Percentiles rank a stretch among this genome's conserved stretches.
Conservation (phyloP, 306 rosid genomes). For the Mucuna pruriens region DNA sequence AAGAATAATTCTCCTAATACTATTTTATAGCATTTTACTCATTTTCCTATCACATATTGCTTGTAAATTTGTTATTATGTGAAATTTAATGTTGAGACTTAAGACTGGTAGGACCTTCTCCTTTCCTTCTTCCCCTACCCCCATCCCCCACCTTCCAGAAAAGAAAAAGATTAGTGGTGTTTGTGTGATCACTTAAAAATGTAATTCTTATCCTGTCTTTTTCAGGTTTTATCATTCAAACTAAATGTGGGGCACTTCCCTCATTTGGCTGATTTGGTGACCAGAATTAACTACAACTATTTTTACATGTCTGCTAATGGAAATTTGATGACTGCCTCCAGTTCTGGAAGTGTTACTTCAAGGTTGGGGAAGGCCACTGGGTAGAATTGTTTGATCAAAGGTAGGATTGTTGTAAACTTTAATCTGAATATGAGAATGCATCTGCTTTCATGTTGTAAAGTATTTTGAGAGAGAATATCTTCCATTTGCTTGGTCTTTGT, state of each 20-base stretch:
- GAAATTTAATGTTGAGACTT: slow-evolving; percentile 6
- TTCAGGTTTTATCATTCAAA: slow-evolving; percentile 95
- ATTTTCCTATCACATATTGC: background rate
- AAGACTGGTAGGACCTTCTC: background rate
- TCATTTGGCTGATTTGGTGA: slow-evolving; percentile 94
- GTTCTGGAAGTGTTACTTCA: slow-evolving; percentile 60
- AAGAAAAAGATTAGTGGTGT: background rate
- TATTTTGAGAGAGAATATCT: background rate
- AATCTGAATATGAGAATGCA: slow-evolving; percentile 5
- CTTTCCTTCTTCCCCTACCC: background rate
- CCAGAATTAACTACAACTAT: slow-evolving; percentile 90
- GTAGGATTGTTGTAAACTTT: slow-evolving; percentile 23
- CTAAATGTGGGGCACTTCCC: slow-evolving; percentile 96
- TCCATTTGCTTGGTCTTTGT: slow-evolving; percentile 19
- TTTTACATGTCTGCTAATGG: slow-evolving; percentile 94
- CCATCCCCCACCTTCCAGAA: background rate
- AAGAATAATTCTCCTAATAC: background rate
- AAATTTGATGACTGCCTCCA: slow-evolving; percentile 73
- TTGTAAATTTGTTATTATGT: background rate
- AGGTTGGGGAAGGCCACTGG: slow-evolving; percentile 64
- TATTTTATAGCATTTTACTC: background rate
- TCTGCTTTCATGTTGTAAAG: slow-evolving; percentile 39
- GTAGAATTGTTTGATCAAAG: slow-evolving; percentile 44
- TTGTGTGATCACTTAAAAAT: slow-evolving; percentile 8
- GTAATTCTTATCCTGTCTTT: slow-evolving; percentile 25